Conservation (phyloP, 495 filamentous ascomycete species). For the Barbatosphaeria neglecta region DNA sequence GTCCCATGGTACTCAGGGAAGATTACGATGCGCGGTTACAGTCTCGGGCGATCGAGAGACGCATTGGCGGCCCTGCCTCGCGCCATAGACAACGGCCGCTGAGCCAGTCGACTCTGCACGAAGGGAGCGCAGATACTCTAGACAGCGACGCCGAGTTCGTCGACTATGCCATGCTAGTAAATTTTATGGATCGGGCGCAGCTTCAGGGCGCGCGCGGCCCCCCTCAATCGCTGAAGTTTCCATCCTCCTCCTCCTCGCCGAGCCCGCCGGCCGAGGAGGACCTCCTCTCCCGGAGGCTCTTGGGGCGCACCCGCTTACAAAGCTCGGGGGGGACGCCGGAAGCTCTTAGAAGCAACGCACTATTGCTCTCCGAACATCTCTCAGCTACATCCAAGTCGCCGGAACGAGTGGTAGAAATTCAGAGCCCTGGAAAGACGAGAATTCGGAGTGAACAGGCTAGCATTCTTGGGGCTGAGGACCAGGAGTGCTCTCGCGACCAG, state of each 20-base stretch:
- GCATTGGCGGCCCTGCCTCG: background rate
- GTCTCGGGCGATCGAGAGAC: background rate
- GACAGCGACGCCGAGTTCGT: background rate
- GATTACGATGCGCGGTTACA: constrained; percentile 12
- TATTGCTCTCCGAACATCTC: background rate
- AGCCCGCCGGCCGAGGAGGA: background rate
- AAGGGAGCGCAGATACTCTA: background rate
- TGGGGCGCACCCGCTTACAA: background rate
- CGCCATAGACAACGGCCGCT: background rate
- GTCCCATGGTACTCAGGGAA: constrained; percentile 14
- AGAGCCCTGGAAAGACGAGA: background rate
- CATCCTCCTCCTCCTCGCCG: too few species aligned
- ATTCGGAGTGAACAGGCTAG: background rate
- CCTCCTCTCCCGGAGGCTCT: background rate
- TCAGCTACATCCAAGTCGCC: background rate
- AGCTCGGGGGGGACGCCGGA: background rate
- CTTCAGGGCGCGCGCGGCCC: too few species aligned
- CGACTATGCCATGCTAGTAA: too few species aligned
- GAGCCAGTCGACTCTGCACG: background rate
- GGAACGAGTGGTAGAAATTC: background rate
- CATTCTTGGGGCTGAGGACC: background rate
- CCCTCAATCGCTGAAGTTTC: too few species aligned
- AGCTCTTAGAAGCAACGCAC: background rate
- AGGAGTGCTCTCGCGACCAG: background rate
- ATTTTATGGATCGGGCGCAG: too few species aligned